Evolutionary conservation across 2,329 filamentous ascomycete species (phyloP).

Genomic region (Coleophoma eucalyptorum): DNA sequence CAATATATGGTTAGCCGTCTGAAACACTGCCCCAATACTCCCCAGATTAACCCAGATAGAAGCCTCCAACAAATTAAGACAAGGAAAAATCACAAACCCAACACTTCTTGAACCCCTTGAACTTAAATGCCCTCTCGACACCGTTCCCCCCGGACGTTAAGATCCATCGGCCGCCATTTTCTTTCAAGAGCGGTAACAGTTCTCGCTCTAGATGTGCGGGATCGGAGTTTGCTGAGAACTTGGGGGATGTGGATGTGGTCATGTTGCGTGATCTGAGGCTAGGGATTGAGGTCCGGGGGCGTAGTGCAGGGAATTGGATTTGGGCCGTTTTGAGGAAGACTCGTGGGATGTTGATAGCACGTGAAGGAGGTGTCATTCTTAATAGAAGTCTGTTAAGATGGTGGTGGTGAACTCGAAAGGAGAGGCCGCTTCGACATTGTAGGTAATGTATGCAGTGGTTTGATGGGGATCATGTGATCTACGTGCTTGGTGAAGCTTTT

Average conservation of each 20-base stretch:
- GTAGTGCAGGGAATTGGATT: too few species aligned
- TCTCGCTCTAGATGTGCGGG: constrained; percentile 2
- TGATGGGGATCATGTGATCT: too few species aligned
- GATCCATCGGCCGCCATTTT: constrained; percentile 39
- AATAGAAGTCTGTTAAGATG: too few species aligned
- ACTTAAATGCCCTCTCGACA: constrained; percentile 57
- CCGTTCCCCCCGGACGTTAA: constrained; percentile 47
- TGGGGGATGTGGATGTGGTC: not conserved
- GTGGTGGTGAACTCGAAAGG: too few species aligned
- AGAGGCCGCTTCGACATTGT: too few species aligned
- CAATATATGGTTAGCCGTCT: too few species aligned
- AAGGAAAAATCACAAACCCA: constrained; percentile 45
- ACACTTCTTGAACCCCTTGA: constrained; percentile 62
- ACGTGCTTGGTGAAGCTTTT: too few species aligned
- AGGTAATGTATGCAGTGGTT: too few species aligned
- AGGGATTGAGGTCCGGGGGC: too few species aligned
- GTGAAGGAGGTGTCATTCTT: not conserved
- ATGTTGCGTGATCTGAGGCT: not conserved
- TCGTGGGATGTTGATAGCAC: not conserved
- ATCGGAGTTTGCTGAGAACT: constrained; percentile 3
- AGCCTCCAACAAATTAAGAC: not conserved
- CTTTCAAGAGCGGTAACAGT: constrained; percentile 10
- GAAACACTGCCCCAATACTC: too few species aligned
- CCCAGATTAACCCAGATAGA: not conserved
- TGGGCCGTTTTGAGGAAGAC: not conserved